These are phyloP conservation scores for Quercus lobata DNA, from an alignment of 331 rosid genomes.

Conservation along the genomic window DNA sequence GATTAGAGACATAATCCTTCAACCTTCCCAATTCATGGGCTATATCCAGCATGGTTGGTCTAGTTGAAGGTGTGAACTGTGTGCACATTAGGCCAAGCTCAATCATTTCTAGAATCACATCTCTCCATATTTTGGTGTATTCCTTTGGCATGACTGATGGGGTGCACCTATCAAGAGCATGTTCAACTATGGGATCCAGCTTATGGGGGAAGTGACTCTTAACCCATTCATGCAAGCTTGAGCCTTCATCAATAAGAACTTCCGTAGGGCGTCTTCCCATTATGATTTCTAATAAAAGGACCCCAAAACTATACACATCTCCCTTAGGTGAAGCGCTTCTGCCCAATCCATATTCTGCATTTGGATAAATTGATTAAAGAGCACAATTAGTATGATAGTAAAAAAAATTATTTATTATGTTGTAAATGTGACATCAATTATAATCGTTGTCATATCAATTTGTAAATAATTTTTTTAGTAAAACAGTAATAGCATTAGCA, in stretches of 20 bases:
- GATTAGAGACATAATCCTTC: slow-evolving; percentile 60
- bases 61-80: slow-evolving; percentile 55
- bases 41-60: slow-evolving; percentile 77
- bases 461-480: too few relatives aligned
- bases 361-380: slow-evolving; percentile 8
- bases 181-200: slow-evolving; percentile 52
- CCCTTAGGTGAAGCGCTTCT: slow-evolving; percentile 67
- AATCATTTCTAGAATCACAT: slow-evolving; percentile 60
- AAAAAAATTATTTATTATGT: neutral
- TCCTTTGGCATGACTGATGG: slow-evolving; percentile 26
- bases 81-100: slow-evolving; percentile 91
- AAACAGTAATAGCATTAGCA: too few relatives aligned
- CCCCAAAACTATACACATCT: slow-evolving; percentile 83
- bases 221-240: slow-evolving; percentile 80
- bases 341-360: slow-evolving; percentile 86
- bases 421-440: too few relatives aligned
- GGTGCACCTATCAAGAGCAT: slow-evolving; percentile 42
- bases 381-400: neutral
- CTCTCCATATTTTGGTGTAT: slow-evolving; percentile 31
- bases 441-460: too few relatives aligned
- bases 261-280: slow-evolving; percentile 75
- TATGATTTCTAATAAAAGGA: slow-evolving; percentile 65
- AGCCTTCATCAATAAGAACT: slow-evolving; percentile 54
- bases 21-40: slow-evolving; percentile 67
- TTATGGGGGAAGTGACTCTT: slow-evolving; percentile 53